These are phyloP conservation scores for Erodium trifolium DNA, from an alignment of 441 rosid species.

Conservation along the genomic window DNA sequence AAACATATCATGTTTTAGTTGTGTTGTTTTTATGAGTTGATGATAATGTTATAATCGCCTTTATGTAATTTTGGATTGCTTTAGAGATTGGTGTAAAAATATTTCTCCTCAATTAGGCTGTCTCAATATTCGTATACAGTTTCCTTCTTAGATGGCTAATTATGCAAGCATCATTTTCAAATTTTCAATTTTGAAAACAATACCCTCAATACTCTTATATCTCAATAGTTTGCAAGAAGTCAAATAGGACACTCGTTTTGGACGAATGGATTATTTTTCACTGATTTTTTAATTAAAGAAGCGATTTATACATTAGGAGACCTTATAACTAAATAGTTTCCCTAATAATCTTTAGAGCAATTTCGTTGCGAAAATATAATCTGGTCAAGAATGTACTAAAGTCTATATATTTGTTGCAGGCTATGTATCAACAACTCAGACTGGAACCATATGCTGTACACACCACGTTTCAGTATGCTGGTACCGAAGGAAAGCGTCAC, in stretches of 20 bases:
- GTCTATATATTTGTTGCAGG: conserved; percentile 39
- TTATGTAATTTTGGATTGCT: neutral
- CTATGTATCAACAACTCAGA: conserved; percentile 77
- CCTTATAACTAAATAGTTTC: neutral
- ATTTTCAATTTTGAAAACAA: too few relatives aligned
- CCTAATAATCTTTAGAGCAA: conserved; percentile 9
- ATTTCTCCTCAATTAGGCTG: too few relatives aligned
- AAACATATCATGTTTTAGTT: neutral
- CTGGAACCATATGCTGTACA: conserved; percentile 93
- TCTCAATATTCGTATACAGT: too few relatives aligned
- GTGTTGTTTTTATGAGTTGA: neutral
- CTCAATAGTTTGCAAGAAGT: too few relatives aligned
- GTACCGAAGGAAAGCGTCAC: conserved; percentile 97
- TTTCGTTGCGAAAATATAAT: conserved; percentile 10
- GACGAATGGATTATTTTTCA: too few relatives aligned
- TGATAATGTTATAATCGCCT: neutral
- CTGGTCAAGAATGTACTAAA: conserved; percentile 18
- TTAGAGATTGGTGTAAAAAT: too few relatives aligned
- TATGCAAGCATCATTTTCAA: too few relatives aligned
- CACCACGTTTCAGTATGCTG: conserved; percentile 97
- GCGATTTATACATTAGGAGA: too few relatives aligned
- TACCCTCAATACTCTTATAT: too few relatives aligned
- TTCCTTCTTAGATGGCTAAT: too few relatives aligned
- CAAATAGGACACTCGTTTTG: too few relatives aligned
- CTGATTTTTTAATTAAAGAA: too few relatives aligned